phyloP scores from a whole-genome alignment of 1,139 yeast species.

The Geotrichum aggregatum region DNA sequence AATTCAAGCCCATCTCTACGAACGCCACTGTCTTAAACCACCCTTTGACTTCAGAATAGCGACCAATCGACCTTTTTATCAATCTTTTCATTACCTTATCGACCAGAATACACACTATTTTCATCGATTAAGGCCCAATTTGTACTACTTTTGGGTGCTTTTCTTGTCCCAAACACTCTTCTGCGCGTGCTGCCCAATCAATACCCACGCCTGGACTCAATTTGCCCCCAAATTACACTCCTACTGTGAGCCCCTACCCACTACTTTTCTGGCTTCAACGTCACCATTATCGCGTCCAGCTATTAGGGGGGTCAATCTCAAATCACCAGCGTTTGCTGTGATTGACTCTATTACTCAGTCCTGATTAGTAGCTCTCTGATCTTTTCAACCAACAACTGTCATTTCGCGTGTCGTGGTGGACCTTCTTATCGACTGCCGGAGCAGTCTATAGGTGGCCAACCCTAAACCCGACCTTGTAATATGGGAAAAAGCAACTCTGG shows the following conservation, averaged over 20 bases:
- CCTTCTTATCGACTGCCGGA: slow-evolving; percentile 1
- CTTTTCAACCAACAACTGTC: background rate
- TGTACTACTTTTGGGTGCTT: background rate
- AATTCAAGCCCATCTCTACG: background rate
- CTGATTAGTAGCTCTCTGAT: background rate
- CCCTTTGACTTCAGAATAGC: background rate
- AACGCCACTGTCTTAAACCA: slow-evolving; percentile 7
- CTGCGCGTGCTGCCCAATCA: slow-evolving; percentile 10
- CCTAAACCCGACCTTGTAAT: slow-evolving; percentile 6
- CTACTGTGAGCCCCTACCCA: slow-evolving; percentile 5
- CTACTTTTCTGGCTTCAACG: background rate
- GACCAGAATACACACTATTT: background rate
- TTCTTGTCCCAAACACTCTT: slow-evolving; percentile 1
- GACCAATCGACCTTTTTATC: slow-evolving; percentile 3
- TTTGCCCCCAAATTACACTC: background rate
- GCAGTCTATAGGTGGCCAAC: slow-evolving; percentile 9
- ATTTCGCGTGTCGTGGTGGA: slow-evolving; percentile 7
- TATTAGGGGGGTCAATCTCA: background rate
- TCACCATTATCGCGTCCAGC: background rate
- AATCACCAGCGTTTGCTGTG: background rate
- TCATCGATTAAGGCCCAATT: background rate
- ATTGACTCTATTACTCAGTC: background rate
- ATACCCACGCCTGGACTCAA: background rate
- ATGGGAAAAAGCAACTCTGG: background rate
- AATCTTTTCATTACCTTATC: background rate